Percentiles rank a stretch among this genome's conserved stretches.
phyloP scores from a whole-genome alignment of 2,329 filamentous ascomycete species.

The Verticillium dahliae region DNA sequence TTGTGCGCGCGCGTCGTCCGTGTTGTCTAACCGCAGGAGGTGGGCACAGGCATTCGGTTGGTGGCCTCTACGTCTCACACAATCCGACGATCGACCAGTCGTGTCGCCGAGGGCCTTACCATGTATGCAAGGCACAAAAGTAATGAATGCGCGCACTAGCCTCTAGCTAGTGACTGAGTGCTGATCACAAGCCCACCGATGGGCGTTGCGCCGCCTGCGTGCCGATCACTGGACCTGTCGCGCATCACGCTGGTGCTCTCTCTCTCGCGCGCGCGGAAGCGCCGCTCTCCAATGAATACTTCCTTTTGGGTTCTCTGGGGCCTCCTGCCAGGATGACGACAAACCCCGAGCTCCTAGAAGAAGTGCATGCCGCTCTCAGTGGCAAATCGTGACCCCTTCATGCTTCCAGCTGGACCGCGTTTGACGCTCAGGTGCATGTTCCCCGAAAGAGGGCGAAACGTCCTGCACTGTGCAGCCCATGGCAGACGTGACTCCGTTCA shows the following conservation, averaged over 20 bases:
- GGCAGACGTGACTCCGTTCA: background rate
- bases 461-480: background rate
- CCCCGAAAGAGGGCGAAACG: background rate
- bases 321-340: background rate
- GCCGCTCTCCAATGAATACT: background rate
- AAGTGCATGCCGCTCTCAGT: background rate
- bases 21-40: constrained; percentile 5
- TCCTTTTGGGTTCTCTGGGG: background rate
- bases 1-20: constrained; percentile 10
- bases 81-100: constrained; percentile 9
- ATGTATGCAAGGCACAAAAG: constrained; percentile 3
- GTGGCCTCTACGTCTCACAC: background rate
- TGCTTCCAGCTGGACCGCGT: background rate
- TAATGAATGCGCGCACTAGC: constrained; percentile 3
- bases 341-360: background rate
- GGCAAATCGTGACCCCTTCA: background rate
- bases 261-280: background rate
- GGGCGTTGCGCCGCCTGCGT: background rate
- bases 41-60: background rate
- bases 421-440: background rate
- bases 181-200: constrained; percentile 1
- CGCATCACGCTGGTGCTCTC: background rate
- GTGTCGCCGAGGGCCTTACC: constrained; percentile 5
- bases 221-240: background rate
- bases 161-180: background rate